Conservation (phyloP, 305 asterid species). For the Solanum hybrid region DNA sequence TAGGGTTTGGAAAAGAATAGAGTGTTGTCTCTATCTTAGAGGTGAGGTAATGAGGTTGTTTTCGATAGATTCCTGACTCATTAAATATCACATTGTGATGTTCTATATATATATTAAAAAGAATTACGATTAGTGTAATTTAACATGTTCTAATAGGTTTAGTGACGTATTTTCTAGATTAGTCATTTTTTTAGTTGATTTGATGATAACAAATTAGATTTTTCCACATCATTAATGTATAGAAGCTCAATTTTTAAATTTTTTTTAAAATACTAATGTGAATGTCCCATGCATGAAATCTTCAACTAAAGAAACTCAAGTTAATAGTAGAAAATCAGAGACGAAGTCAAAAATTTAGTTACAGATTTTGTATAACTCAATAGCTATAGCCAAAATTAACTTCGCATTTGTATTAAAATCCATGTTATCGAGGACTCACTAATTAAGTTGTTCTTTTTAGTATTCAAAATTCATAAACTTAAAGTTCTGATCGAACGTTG, state of each 20-base stretch:
- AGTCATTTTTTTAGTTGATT: background rate
- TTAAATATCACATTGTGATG: background rate
- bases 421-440: background rate
- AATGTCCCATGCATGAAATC: background rate
- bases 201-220: background rate
- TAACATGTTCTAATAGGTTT: background rate
- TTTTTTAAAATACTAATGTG: background rate
- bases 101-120: too few relatives aligned
- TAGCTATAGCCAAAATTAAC: background rate
- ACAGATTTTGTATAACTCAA: background rate
- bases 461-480: background rate
- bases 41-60: background rate
- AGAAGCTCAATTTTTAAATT: background rate
- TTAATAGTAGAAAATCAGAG: background rate
- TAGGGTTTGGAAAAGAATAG: background rate
- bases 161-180: background rate
- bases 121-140: background rate
- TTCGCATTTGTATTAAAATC: background rate
- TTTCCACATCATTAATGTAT: background rate
- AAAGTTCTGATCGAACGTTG: background rate
- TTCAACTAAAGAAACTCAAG: background rate
- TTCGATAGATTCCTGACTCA: rapidly evolving
- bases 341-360: background rate
- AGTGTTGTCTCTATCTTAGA: background rate
- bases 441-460: rapidly evolving